Percentiles rank a stretch among this genome's conserved stretches.
Evolutionary conservation across 768 basidiomycete species (phyloP).

Genomic region (Lyophyllum atratum): DNA sequence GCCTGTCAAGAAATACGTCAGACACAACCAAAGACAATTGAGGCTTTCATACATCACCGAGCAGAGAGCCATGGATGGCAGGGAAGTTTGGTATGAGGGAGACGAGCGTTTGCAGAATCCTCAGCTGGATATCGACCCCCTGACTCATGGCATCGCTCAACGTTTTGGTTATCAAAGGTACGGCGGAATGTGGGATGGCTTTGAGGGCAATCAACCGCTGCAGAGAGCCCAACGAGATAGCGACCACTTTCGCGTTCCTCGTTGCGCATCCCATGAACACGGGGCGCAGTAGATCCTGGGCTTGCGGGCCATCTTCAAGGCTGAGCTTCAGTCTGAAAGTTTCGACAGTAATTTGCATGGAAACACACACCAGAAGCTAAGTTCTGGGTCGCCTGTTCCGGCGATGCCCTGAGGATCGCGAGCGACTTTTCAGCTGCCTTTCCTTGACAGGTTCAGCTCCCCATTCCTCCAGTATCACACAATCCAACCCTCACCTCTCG

Average conservation of each 20-base stretch:
- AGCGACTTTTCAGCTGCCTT: slow-evolving; percentile 89
- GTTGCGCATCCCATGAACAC: slow-evolving; percentile 95
- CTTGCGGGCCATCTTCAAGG: slow-evolving; percentile 70
- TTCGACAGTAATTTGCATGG: no score
- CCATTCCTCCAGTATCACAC: not conserved
- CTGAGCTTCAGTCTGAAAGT: not conserved
- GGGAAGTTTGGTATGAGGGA: slow-evolving; percentile 89
- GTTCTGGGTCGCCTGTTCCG: slow-evolving; percentile 73
- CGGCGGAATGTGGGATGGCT: slow-evolving; percentile 79
- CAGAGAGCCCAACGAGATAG: slow-evolving; percentile 87
- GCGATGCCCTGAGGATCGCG: slow-evolving; percentile 76
- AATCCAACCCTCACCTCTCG: slow-evolving; percentile 66
- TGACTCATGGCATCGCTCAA: slow-evolving; percentile 89
- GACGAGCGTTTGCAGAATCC: slow-evolving; percentile 89
- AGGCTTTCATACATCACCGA: slow-evolving; percentile 67
- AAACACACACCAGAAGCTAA: slow-evolving; percentile 69
- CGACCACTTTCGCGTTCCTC: slow-evolving; percentile 91
- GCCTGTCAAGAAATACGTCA: slow-evolving; percentile 50
- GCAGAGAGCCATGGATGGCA: slow-evolving; percentile 72
- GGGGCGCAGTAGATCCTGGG: slow-evolving; percentile 79
- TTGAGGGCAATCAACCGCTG: slow-evolving; percentile 88
- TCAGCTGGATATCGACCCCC: slow-evolving; percentile 96
- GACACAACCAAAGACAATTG: not conserved
- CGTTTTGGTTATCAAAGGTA: slow-evolving; percentile 78
- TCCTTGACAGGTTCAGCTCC: slow-evolving; percentile 22